Evolutionary conservation across 495 filamentous ascomycete genomes (phyloP), one percentile per base, ranked within the genome.

Genomic region (Aspergillus carlsbadensis): DNA sequence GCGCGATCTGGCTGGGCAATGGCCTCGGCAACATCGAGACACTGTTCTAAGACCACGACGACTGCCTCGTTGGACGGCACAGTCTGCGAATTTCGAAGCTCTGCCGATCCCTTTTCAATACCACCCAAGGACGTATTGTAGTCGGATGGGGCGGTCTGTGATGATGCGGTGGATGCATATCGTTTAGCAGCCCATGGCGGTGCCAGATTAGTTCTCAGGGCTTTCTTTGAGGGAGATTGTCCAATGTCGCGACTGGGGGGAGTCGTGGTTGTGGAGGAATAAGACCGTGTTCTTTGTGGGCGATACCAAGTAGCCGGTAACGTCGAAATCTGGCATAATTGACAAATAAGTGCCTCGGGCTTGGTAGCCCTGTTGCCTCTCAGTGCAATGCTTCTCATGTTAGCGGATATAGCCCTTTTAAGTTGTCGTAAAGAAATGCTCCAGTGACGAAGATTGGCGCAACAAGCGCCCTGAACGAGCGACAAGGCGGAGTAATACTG

Each of bases 41-140:
- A 83, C 69, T 67, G 62, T 37, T 72, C 62, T 14, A 84, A 68
- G 17, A 77, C 57, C 24, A 66, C 47, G 24, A 76, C 64, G 14
- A 83, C 68, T 4, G 60, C 54, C 17, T 70, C 62, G 52, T 78
- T 76, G 42, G 70, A 57, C 6, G 73, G 77, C 15, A 76, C 71
- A 43, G 63, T 61, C 42, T 71, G 57, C 10, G 70, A 62, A 17
- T 68, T 46, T 13, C 68, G 70, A 33, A 76, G 48, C 37, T 66
- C 55, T 7, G 61, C 52, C 13, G 63, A 64, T 42, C 70, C 63
- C 44, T 64, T 56, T 35, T 47, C 59, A 21, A 78, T 61, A 24
- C 69, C 60, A 50, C 49, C 51, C 39, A 78, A 47, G 29, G 56
- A 56, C n/a, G 60, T 26, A 20, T 63, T 63, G 5, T 43, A 31